Percentiles rank a stretch among this genome's conserved stretches.
phyloP scores from a whole-genome alignment of 73 alveolate species.

The Blepharisma japonicum region DNA sequence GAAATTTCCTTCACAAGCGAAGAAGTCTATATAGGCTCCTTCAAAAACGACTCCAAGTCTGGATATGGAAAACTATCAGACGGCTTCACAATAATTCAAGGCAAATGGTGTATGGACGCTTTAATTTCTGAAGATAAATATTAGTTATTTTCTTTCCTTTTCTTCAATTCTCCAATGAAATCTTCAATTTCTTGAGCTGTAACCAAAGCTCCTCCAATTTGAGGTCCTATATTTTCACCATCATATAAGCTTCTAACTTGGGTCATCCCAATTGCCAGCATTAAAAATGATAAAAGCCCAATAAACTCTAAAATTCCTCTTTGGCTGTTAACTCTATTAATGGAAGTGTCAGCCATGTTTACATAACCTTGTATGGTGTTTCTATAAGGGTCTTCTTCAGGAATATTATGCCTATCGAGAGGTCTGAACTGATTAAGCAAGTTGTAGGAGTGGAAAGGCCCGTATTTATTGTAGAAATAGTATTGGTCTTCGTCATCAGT shows the following conservation, averaged over 20 bases:
- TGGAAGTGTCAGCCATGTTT: neutral
- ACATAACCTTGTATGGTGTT: constrained; percentile 10
- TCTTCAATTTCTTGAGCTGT: constrained; percentile 19
- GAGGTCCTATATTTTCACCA: neutral
- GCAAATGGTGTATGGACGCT: too few relatives aligned
- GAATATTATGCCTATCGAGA: neutral
- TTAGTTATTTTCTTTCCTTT: neutral
- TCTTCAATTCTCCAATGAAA: constrained; percentile 16
- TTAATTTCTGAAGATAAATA: too few relatives aligned
- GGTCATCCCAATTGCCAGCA: neutral
- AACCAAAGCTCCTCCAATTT: constrained; percentile 11
- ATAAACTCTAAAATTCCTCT: neutral
- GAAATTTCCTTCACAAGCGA: too few relatives aligned
- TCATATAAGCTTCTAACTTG: neutral
- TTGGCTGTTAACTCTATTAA: neutral
- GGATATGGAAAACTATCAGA: too few relatives aligned
- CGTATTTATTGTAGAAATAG: constrained; percentile 11
- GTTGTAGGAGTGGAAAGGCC: constrained; percentile 3
- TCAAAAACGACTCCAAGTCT: too few relatives aligned
- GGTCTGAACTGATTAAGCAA: neutral
- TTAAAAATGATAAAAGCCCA: neutral
- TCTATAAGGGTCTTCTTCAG: constrained; percentile 13
- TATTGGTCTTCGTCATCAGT: constrained; percentile 27
- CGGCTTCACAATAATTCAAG: too few relatives aligned
- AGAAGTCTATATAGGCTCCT: too few relatives aligned